Base-by-base conservation (phyloP, 371 early-diverging fungal species). In the Rhizopus delemar region DNA sequence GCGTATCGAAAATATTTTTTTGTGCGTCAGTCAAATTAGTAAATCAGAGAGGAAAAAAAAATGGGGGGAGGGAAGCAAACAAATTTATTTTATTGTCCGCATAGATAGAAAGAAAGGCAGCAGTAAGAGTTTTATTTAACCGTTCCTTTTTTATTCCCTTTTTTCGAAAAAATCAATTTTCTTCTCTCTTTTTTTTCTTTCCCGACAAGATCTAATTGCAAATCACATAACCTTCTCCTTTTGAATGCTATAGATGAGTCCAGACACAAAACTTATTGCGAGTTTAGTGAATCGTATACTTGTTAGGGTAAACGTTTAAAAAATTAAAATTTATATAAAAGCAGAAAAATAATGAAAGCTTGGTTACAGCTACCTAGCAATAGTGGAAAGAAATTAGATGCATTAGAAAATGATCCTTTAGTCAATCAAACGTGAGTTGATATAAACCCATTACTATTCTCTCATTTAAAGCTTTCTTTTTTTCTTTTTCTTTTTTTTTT, bases 341-440 rank as follows among this genome's bases (percentile, higher is more conserved):
- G 39, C 39, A 39, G 12, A 39, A 39, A 39, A 7, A 39, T 39
- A 39, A 12, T 7, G 8, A 7, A 65, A 86, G 22, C 22, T 22
- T 22, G 22, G 22, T 22, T 22, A 22, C 22, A 22, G 86, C 69
- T 86, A 46, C 86, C 87, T 28, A 78, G 73, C 53, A 81, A 86
- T 52, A 81, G 71, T 43, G 81, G 85, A 35, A 73, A 79, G 31
- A 69, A 70, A 51, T 65, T 84, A 31, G 84, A 84, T 50, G 69
- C 69, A 8, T 62, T 86, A 58, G 84, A 86, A 62, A 69, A 74
- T 63, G 86, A 87, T 75, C 85, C 86, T 33, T 71, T 86, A 35
- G 74, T 87, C 54, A 77, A 82, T 65, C 86, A 86, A 69, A 86
- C 83, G 66, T 71, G 62, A 60, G 60, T 45, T 41, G 11, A 36